Evolutionary conservation across 371 early-diverging fungal species (phyloP), one percentile per base, ranked within the genome.

Genomic region (Haplosporangium sp.): DNA sequence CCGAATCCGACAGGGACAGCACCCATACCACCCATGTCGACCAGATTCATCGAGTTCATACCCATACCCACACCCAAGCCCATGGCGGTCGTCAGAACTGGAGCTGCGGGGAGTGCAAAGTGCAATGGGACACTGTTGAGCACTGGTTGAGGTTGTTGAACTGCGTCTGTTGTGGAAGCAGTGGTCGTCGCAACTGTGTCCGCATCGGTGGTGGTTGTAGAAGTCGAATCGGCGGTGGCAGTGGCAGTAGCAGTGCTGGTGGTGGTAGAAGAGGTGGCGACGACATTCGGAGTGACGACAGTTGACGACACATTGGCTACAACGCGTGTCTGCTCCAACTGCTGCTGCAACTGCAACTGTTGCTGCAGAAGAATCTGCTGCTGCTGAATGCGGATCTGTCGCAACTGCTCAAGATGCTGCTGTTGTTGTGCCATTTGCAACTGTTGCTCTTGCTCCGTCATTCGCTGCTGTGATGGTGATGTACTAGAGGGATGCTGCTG

Each of bases 41-140:
- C 16, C 61, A 71, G 47, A 16, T 6, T 50, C 29, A 58, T 29
- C 5, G 71, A 61, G 20, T 55, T 64, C 55, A 71, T 50, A n/a
- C 57, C 52, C 70, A 70, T 70, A 12, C 71, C 71, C 71, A 74
- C 62, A 1, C 69, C 69, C 37, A 75, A 42, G 7, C 75, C 75
- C 69, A 74, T 64, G 1, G 74, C 54, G 4, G 65, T 64, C 43
- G 69, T 65, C 53, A 75, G 50, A 5, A 69, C 73, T 12, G 73
- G 73, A 1, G 73, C 62, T 0, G 73, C 62, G 6, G 73, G 72
- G 14, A 61, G 51, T 13, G 56, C 48, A 62, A 62, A 73, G 41
- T 73, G 73, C 23, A 66, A 11, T 3, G 73, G 66, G 1, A 58
- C n/a, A 38, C 16, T 51, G 46, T 29, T 58, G 48, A 66, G 21